Percentiles rank a stretch among this genome's conserved stretches.
Conservation (phyloP, 2,329 filamentous ascomycete species). For the Claviceps sp. region DNA sequence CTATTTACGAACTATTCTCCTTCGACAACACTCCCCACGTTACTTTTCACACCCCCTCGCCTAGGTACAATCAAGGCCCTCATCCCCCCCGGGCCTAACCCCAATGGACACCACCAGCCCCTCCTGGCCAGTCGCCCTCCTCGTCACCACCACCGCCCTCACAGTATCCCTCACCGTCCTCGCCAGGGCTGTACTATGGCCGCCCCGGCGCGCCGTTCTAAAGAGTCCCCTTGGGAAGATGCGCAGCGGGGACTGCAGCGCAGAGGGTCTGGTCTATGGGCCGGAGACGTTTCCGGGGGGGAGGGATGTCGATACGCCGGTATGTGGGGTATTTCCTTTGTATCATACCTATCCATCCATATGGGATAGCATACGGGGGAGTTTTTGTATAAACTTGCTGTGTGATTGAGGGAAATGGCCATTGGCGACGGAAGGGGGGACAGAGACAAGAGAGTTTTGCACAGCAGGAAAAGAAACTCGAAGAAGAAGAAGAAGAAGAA, state of each 20-base stretch:
- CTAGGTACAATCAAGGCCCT: not conserved
- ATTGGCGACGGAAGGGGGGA: no score
- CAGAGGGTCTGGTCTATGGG: conserved; percentile 39
- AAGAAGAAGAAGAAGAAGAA: no score
- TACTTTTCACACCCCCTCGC: no score
- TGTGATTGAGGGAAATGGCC: no score
- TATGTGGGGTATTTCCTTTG: conserved; percentile 16
- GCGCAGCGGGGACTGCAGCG: conserved; percentile 15
- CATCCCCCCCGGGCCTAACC: no score
- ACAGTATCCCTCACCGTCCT: conserved; percentile 26
- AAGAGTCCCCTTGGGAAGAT: conserved; percentile 31
- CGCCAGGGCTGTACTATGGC: conserved; percentile 25
- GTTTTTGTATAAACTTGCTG: no score
- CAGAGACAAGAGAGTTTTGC: no score
- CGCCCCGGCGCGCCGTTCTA: conserved; percentile 25
- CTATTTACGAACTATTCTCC: no score
- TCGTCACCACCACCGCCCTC: conserved; percentile 27
- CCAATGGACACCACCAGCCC: not conserved
- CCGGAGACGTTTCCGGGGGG: conserved; percentile 58
- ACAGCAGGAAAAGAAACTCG: no score
- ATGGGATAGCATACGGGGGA: no score
- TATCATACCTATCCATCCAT: no score
- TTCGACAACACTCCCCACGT: no score
- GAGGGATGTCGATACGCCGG: conserved; percentile 57
- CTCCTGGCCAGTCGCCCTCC: conserved; percentile 9